Base-by-base conservation (phyloP, 192 early-diverging fungal species). In the Mortierella antarctica region DNA sequence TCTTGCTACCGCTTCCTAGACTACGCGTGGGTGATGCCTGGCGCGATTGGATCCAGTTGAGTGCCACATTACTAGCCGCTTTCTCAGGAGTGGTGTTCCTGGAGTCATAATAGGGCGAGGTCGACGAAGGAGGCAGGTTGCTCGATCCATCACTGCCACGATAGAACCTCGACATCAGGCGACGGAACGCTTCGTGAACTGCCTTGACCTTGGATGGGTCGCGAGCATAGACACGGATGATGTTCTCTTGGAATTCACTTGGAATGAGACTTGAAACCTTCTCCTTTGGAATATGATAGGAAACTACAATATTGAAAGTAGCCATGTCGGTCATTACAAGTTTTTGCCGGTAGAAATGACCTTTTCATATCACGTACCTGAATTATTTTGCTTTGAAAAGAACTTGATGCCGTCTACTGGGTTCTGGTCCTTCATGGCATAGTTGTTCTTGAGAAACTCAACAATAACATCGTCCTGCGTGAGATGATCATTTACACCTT, bases 381-480 rank as follows among this genome's bases (percentile, higher is more conserved):
- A 51, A 10, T 68, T n/a, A 12, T 83, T 75, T 15, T 73, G 76
- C 58, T 96, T 96, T 31, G 85, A 90, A 82, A 89, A 96, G 67
- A 98, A 98, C 46, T 86, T 84, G 66, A 96, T 87, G 41, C 75
- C 79, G 65, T 98, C 95, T 9, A 98, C 92, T 0, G 97, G 97
- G 66, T 99, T 97, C 40, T 89, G 79, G 54, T 91, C 89, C 61
- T 91, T 88, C 90, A 95, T 93, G n/a, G 94, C 94, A 81, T 94
- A 97, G 72, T 94, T 91, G 20, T 96, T 88, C 21, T 86, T 91
- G 9, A 88, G 56, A 59, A 87, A 88, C 50, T 94, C 85, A 5
- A 96, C 86, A 78, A 94, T 90, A 8, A 97, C 89, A 72, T 97
- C 96, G 7, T 88, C 74, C 67, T 87, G 87, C 0, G 46, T 70